These are phyloP conservation scores for Flagelloscypha sp. DNA, from an alignment of 768 basidiomycete genomes.

Conservation along the genomic window DNA sequence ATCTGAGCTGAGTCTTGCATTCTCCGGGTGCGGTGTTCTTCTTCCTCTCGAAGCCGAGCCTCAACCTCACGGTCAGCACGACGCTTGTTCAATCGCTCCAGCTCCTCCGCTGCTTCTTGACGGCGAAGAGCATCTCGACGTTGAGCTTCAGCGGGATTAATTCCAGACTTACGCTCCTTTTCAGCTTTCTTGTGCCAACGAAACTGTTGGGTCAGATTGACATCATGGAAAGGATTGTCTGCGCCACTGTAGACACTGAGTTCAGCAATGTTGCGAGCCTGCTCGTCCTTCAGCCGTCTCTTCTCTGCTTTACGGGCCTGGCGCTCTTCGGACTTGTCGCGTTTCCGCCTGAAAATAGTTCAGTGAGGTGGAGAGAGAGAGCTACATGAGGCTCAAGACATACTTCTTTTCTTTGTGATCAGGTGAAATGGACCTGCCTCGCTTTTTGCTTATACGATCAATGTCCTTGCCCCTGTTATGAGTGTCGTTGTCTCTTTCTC, in stretches of 20 bases:
- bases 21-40: constrained; percentile 82
- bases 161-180: constrained; percentile 84
- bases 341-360: constrained; percentile 50
- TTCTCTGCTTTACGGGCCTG: constrained; percentile 84
- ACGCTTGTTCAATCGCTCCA: constrained; percentile 83
- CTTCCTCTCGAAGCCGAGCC: constrained; percentile 81
- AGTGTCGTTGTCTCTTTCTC: no score
- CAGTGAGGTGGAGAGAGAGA: constrained; percentile 5
- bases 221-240: constrained; percentile 98
- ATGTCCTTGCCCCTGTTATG: no score
- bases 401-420: constrained; percentile 42
- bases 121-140: constrained; percentile 70
- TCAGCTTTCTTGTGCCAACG: constrained; percentile 99
- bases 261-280: constrained; percentile 87
- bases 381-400: no score
- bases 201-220: constrained; percentile 93
- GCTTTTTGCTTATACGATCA: no score
- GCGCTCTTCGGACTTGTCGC: constrained; percentile 83
- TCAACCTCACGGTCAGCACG: constrained; percentile 92
- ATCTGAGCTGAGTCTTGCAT: constrained; percentile 93
- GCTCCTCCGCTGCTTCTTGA: constrained; percentile 90
- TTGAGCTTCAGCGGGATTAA: constrained; percentile 72
- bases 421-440: no score
- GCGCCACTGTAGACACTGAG: constrained; percentile 92
- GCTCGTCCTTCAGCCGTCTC: constrained; percentile 73